Base-by-base conservation (phyloP, 2,329 filamentous ascomycete species). In the Cladosporium sp. region DNA sequence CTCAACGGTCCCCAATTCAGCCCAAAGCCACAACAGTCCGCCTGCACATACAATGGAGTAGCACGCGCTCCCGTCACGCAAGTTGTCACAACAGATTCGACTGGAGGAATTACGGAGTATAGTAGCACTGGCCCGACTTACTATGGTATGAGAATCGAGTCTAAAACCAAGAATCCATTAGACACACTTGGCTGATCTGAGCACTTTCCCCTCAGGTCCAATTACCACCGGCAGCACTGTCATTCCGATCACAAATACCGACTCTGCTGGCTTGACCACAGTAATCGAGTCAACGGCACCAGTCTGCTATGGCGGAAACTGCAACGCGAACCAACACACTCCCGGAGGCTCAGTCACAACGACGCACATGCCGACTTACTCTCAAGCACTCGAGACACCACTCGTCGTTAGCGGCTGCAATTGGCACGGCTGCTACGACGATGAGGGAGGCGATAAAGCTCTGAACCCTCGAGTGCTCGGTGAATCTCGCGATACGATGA, bases 171-270 rank as follows among this genome's bases (percentile, higher is more conserved):
- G 6, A 21, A 21, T 12, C 21, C 6, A 18, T 21, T 21, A 2
- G 37, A 44, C n/a, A 46, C 21, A 23, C 40, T 21, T 21, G 1
- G 40, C 40, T 46, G 40, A 46, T 21, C n/a, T n/a, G n/a, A 21
- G 12, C 7, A 46, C n/a, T 3, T 46, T 3, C 7, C 40, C 8
- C 40, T 46, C 40, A 46, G 40, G 59, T 21, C 59, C 59, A 1
- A 50, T 62, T 11, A 62, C 59, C 11, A 62, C 59, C 23, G 59
- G 59, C 44, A 62, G 31, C 11, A 62, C 59, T 14, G 44, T 50
- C n/a, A 33, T 50, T 37, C 44, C 59, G 11, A 46, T 62, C 29
- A 52, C 44, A n/a, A 62, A 44, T 8, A 62, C 59, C 7, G 59
- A 62, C 29, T 50, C 28, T 21, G 31, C 28, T 35, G 59, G 59